These are phyloP conservation scores for Epichloe brachyelytri DNA, from an alignment of 2,329 filamentous ascomycete species.

Conservation along the genomic window DNA sequence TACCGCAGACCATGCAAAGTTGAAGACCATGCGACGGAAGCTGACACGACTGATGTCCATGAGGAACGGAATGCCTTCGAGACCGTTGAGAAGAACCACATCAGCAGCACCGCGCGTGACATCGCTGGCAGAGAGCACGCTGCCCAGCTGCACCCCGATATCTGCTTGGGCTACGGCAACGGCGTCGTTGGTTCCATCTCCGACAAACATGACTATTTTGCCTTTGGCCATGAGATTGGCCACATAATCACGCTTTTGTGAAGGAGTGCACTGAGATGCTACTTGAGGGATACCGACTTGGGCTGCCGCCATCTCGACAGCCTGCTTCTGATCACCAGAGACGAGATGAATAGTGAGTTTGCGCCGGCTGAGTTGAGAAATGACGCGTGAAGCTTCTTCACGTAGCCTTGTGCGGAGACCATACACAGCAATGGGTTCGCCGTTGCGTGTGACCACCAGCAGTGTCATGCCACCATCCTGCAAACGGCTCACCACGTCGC, in stretches of 20 bases:
- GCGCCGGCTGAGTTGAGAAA: conserved; percentile 31
- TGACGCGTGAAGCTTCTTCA: conserved; percentile 27
- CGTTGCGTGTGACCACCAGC: conserved; percentile 15
- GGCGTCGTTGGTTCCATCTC: conserved; percentile 54
- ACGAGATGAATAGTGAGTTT: conserved; percentile 40
- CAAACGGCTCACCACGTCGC: conserved; percentile 10
- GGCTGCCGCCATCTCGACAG: conserved; percentile 35
- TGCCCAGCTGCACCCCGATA: conserved; percentile 46
- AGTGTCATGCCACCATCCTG: conserved; percentile 14
- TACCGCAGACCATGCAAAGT: conserved; percentile 47
- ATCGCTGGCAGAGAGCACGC: conserved; percentile 31
- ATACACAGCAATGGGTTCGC: conserved; percentile 29
- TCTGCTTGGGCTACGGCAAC: conserved; percentile 46
- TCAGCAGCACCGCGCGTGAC: conserved; percentile 43
- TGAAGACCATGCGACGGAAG: conserved; percentile 37
- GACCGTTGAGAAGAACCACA: conserved; percentile 39
- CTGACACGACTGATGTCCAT: conserved; percentile 31
- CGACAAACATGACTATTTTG: conserved; percentile 40
- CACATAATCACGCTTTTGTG: conserved; percentile 42
- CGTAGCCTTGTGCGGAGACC: conserved; percentile 29
- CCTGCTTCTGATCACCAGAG: conserved; percentile 39
- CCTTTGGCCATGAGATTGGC: conserved; percentile 19
- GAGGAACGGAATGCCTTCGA: conserved; percentile 37
- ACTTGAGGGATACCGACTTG: conserved; percentile 27
- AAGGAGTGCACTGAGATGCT: conserved; percentile 33